Evolutionary conservation across 805 yeast species (phyloP).

Genomic region (Wickerhamiella kurtzmanii): DNA sequence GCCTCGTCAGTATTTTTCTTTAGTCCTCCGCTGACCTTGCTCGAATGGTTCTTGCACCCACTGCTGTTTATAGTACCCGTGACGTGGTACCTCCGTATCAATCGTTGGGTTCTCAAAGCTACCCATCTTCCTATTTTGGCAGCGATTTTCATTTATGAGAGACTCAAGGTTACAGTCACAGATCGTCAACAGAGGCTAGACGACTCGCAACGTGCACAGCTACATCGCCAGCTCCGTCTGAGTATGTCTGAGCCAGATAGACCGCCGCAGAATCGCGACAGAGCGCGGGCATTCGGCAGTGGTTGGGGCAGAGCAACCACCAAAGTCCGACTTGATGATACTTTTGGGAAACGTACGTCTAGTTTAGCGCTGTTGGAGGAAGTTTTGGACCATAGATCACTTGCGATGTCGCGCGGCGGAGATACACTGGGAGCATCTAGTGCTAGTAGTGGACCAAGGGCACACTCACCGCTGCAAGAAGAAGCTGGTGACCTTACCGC

Average conservation of each 20-base stretch:
- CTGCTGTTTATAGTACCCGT: conserved; percentile 23
- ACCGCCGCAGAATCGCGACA: not conserved
- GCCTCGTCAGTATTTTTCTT: conserved; percentile 26
- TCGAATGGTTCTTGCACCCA: conserved; percentile 25
- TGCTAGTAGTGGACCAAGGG: too few species aligned
- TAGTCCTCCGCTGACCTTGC: conserved; percentile 27
- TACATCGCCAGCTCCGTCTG: conserved; percentile 8
- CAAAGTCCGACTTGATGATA: not conserved
- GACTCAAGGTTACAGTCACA: conserved; percentile 10
- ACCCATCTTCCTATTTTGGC: conserved; percentile 28
- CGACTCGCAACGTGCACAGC: conserved; percentile 12
- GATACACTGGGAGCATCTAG: too few species aligned
- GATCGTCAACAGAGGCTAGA: conserved; percentile 12
- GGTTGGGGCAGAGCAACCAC: not conserved
- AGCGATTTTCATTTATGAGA: conserved; percentile 25
- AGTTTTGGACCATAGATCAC: not conserved
- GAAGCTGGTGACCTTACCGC: not conserved
- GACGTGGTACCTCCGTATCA: conserved; percentile 22
- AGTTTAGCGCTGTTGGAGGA: not conserved
- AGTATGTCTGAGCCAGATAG: not conserved
- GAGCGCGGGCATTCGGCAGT: not conserved
- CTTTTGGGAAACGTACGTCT: not conserved
- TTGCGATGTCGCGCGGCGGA: not conserved
- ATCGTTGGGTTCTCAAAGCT: conserved; percentile 25
- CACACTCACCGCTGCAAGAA: not conserved